Base-by-base conservation (phyloP, 78 protist genomes). In the Protostelium mycophagum region DNA sequence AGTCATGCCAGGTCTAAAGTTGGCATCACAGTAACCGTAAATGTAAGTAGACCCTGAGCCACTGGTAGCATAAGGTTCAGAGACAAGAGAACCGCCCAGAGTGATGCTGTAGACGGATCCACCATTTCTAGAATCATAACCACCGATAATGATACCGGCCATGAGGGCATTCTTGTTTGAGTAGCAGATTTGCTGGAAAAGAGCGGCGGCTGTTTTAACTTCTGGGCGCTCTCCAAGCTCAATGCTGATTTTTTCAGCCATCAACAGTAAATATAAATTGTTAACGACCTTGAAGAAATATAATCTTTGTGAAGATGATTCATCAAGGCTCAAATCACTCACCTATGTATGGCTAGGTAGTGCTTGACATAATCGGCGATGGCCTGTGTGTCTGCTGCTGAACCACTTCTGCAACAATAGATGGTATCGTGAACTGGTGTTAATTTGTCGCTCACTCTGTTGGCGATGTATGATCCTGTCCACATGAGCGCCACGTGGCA, bases 301-400 rank as follows among this genome's bases (percentile, higher is more conserved):
- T 51, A 16, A 51, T 5, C 5, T 51, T 5, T 25, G 5, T 5
- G 73, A 51, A 51, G 16, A 25, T 5, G 73, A 51, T 51, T 5
- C 31, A 51, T 25, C 5, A 16, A 51, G 86, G 37, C 5, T 85
- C 84, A 29, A 83, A 83, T 63, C 35, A 87, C 91, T 28, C 83
- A 95, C 96, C 63, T 89, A 89, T 96, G 98, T 93, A 95, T 38
- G 86, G 85, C 90, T 0, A 98, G 88, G 91, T 97, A 96, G 90
- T 94, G 87, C 83, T 91, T 36, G 36, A 97, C 97, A 38, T 89
- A 84, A 86, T 97, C 98, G 83, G 98, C 91, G 1, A 98, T 63
- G 9, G 97, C 98, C 95, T 98, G 99, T 16, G 99, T 98, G 91
- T 99, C 99, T 5, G 99, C 99, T 0, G 99, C 99, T 0, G 99